These are phyloP conservation scores for Glebionis coronaria DNA, from an alignment of 129 eudicot genomes.

Conservation along the genomic window DNA sequence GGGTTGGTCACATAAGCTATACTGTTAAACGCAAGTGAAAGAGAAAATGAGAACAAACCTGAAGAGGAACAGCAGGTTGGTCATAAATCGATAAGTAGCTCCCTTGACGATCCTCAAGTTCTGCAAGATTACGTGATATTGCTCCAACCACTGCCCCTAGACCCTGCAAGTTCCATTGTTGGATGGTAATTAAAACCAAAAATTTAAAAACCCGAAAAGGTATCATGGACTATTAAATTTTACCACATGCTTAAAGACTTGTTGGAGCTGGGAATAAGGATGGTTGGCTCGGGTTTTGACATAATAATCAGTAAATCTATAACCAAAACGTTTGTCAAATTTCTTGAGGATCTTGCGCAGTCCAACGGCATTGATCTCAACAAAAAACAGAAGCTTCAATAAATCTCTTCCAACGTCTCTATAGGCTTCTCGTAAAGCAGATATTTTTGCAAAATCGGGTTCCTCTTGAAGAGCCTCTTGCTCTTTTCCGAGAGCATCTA, in stretches of 20 bases:
- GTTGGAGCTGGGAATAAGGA: slow-evolving; percentile 96
- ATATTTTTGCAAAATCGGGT: slow-evolving; percentile 66
- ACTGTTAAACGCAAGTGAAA: neutral
- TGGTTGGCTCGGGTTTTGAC: slow-evolving; percentile 96
- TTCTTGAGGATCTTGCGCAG: slow-evolving; percentile 93
- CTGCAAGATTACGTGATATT: slow-evolving; percentile 84
- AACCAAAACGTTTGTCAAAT: slow-evolving; percentile 88
- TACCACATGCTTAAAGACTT: slow-evolving; percentile 99
- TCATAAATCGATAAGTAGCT: slow-evolving; percentile 96
- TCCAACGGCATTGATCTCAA: slow-evolving; percentile 88
- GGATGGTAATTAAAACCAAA: slow-evolving; percentile 1
- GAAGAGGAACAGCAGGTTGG: slow-evolving; percentile 85
- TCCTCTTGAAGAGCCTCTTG: slow-evolving; percentile 59
- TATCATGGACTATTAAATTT: slow-evolving; percentile 13
- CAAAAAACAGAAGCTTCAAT: slow-evolving; percentile 66
- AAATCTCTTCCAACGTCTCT: slow-evolving; percentile 84
- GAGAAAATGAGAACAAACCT: slow-evolving; percentile 42
- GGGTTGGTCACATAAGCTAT: neutral
- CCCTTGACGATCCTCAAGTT: slow-evolving; percentile 92
- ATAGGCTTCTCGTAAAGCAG: slow-evolving; percentile 72
- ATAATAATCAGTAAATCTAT: slow-evolving; percentile 85
- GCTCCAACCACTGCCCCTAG: slow-evolving; percentile 97
- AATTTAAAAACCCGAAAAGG: neutral
- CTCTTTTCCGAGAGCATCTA: slow-evolving; percentile 58
- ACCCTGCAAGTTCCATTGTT: slow-evolving; percentile 49